phyloP scores from a whole-genome alignment of 202 grass and related monocot genomes.

The Setaria viridis region DNA sequence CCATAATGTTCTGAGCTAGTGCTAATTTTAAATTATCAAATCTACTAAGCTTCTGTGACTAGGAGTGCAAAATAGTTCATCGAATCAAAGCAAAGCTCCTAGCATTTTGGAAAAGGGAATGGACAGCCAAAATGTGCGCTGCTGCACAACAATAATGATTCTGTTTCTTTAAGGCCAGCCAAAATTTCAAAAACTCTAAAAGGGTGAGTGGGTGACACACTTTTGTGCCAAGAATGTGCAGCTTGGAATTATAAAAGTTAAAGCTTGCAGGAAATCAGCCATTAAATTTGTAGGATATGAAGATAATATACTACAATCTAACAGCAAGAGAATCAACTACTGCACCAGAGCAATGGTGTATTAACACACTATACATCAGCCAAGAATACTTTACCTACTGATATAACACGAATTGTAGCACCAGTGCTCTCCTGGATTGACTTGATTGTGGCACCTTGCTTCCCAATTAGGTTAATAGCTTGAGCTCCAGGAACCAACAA shows the following conservation, averaged over 20 bases:
- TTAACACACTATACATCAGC: conserved; percentile 24
- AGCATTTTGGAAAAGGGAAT: not conserved
- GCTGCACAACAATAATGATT: not conserved
- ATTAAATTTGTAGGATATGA: not conserved
- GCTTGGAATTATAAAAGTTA: conserved; percentile 34
- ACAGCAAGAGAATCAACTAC: not conserved
- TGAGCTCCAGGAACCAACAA: conserved; percentile 90
- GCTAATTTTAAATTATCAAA: not conserved
- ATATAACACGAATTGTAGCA: conserved; percentile 77
- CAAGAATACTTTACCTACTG: conserved; percentile 63
- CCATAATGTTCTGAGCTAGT: not conserved
- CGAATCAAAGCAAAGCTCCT: not conserved
- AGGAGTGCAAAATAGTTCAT: conserved; percentile 25
- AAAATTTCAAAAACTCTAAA: conserved; percentile 26
- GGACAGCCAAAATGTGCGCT: not conserved
- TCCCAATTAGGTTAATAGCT: conserved; percentile 97
- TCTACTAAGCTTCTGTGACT: conserved; percentile 12
- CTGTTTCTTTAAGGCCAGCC: not conserved
- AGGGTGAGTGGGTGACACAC: not conserved
- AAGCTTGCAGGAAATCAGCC: not conserved
- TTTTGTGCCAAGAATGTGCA: conserved; percentile 10
- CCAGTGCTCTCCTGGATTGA: conserved; percentile 85
- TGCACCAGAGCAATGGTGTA: conserved; percentile 3
- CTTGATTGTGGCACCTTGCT: conserved; percentile 90
- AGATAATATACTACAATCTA: conserved; percentile 15